Percentiles rank a stretch among this genome's conserved stretches.
Conservation (phyloP, 441 rosid species). For the Populus hybrid region DNA sequence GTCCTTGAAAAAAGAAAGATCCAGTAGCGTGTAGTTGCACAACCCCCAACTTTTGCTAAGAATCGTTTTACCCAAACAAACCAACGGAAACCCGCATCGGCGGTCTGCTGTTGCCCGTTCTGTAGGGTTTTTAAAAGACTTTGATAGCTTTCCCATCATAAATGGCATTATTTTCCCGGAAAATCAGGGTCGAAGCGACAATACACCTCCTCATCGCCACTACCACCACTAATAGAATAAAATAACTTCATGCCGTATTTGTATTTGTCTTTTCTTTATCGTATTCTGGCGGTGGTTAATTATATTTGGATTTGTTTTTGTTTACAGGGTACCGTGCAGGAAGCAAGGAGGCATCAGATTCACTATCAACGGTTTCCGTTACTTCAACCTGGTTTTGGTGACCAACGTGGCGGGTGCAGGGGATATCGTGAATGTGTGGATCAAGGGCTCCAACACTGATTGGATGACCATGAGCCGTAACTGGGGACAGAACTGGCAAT, state of each 20-base stretch:
- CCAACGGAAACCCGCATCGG: too few relatives aligned
- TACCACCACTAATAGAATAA: too few relatives aligned
- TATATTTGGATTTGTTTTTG: conserved; percentile 4
- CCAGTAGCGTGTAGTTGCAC: too few relatives aligned
- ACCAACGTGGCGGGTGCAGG: conserved; percentile 38
- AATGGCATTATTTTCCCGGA: not conserved
- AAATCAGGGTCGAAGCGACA: not conserved
- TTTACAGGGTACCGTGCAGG: conserved; percentile 28
- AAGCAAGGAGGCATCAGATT: conserved; percentile 32
- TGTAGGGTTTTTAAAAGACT: too few relatives aligned
- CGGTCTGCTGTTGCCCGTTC: too few relatives aligned
- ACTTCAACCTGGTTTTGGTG: conserved; percentile 31
- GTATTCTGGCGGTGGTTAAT: not conserved
- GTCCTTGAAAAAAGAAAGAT: too few relatives aligned
- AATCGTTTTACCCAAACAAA: too few relatives aligned
- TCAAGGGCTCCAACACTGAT: conserved; percentile 23
- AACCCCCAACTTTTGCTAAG: too few relatives aligned
- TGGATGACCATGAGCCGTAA: conserved; percentile 37
- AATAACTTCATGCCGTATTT: too few relatives aligned
- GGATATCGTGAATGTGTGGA: conserved; percentile 27
- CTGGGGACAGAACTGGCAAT: conserved; percentile 44
- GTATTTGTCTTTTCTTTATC: not conserved
- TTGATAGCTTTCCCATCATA: too few relatives aligned
- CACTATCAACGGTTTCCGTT: conserved; percentile 33
- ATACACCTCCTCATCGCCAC: not conserved